Evolutionary conservation across 169 alveolate genomes (phyloP).

Genomic region (Cryptosporidium xiaoi): DNA sequence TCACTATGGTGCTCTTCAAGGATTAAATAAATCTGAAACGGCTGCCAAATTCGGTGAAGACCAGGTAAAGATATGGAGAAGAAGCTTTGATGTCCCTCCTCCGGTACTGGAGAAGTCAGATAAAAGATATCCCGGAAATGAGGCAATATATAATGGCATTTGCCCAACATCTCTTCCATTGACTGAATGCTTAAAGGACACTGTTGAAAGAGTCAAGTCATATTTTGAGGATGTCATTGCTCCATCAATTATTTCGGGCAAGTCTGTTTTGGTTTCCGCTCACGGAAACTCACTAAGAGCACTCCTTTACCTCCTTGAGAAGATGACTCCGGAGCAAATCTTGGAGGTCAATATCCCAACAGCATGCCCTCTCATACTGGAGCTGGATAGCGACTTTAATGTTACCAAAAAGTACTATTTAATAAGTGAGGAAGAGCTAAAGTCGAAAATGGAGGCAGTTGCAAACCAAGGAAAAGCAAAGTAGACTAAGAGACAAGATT

Average conservation of each 20-base stretch:
- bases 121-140: constrained; percentile 91
- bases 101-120: constrained; percentile 92
- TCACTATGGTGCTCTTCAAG: constrained; percentile 98
- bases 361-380: constrained; percentile 96
- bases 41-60: constrained; percentile 96
- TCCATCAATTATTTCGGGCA: constrained; percentile 91
- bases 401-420: constrained; percentile 92
- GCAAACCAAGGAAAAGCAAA: constrained; percentile 94
- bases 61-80: constrained; percentile 95
- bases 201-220: constrained; percentile 95
- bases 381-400: constrained; percentile 90
- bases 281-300: constrained; percentile 99
- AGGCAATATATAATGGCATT: constrained; percentile 85
- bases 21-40: constrained; percentile 96
- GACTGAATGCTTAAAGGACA: constrained; percentile 95
- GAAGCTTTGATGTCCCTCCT: constrained; percentile 97
- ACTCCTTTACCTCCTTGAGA: constrained; percentile 94
- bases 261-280: constrained; percentile 94
- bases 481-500: constrained; percentile 57
- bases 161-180: constrained; percentile 93
- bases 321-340: constrained; percentile 92
- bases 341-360: constrained; percentile 96
- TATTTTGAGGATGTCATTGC: constrained; percentile 94
- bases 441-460: constrained; percentile 92
- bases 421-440: constrained; percentile 89